These are phyloP conservation scores for Suillus ampliporus DNA, from an alignment of 768 basidiomycete genomes.

Conservation along the genomic window DNA sequence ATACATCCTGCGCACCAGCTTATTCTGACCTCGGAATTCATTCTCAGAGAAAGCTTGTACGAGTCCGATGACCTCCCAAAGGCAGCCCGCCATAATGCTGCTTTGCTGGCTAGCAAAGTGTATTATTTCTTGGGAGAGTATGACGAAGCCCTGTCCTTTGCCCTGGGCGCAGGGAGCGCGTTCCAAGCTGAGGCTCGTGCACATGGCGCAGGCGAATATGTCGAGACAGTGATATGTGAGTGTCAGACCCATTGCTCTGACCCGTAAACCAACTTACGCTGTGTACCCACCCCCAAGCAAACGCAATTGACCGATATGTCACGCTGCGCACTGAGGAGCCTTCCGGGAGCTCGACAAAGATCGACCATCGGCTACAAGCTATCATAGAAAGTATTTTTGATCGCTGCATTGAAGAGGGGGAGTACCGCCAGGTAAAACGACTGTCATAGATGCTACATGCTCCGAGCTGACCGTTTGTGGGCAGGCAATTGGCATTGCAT, in stretches of 20 bases:
- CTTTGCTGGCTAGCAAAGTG: slow-evolving; percentile 95
- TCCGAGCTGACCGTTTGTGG: slow-evolving; percentile 8
- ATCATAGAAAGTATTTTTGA: slow-evolving; percentile 92
- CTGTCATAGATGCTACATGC: not conserved
- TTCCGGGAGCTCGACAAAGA: slow-evolving; percentile 54
- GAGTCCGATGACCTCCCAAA: slow-evolving; percentile 80
- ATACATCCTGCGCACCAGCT: slow-evolving; percentile 13
- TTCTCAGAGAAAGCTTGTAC: slow-evolving; percentile 82
- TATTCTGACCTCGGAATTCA: slow-evolving; percentile 17
- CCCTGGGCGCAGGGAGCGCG: slow-evolving; percentile 85
- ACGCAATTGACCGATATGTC: slow-evolving; percentile 95
- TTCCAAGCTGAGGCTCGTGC: slow-evolving; percentile 77
- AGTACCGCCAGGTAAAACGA: slow-evolving; percentile 79
- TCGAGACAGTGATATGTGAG: slow-evolving; percentile 94
- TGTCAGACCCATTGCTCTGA: slow-evolving; percentile 23
- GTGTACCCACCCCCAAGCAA: slow-evolving; percentile 57
- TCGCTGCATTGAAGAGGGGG: slow-evolving; percentile 85
- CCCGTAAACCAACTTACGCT: slow-evolving; percentile 1
- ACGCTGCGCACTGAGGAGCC: slow-evolving; percentile 63
- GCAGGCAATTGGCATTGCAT: slow-evolving; percentile 93
- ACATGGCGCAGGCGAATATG: slow-evolving; percentile 79
- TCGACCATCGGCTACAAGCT: slow-evolving; percentile 78
- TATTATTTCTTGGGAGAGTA: slow-evolving; percentile 97
- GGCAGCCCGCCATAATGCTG: slow-evolving; percentile 80
- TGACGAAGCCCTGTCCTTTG: slow-evolving; percentile 94